These are phyloP conservation scores for Elsinoe batatas DNA, from an alignment of 2,329 filamentous ascomycete species.

Conservation along the genomic window DNA sequence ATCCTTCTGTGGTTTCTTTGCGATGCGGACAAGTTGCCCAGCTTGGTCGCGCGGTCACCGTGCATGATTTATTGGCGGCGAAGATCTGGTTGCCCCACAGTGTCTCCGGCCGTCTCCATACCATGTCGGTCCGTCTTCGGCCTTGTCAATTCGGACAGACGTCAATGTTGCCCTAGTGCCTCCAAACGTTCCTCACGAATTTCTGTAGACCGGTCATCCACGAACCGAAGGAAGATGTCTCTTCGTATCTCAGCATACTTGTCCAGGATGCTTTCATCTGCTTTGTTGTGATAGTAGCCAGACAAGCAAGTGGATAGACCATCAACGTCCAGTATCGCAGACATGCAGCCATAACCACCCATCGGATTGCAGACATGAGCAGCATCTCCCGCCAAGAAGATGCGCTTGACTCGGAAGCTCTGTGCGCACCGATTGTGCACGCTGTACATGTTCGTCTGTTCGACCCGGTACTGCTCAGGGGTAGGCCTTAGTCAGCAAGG, in stretches of 20 bases:
- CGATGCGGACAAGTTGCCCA: neutral
- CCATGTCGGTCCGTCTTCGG: constrained; percentile 2
- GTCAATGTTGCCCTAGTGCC: neutral
- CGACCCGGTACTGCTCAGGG: constrained; percentile 25
- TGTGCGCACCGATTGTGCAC: constrained; percentile 32
- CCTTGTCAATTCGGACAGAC: neutral
- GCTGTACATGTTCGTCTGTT: constrained; percentile 31
- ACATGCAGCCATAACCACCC: constrained; percentile 21
- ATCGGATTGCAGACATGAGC: constrained; percentile 26
- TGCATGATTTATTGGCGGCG: neutral
- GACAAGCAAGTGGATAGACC: constrained; percentile 21
- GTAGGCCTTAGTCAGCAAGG: constrained; percentile 21
- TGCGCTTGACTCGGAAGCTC: constrained; percentile 25
- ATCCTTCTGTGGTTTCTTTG: neutral
- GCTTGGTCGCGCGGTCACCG: neutral
- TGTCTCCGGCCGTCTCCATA: too few relatives aligned
- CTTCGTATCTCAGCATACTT: constrained; percentile 28
- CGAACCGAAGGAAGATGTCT: constrained; percentile 27
- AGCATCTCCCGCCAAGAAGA: constrained; percentile 32
- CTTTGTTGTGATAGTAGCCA: constrained; percentile 17
- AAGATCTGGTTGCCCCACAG: constrained; percentile 4
- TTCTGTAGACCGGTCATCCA: constrained; percentile 25
- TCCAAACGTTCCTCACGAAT: constrained; percentile 22
- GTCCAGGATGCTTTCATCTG: constrained; percentile 24
- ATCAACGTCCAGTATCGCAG: constrained; percentile 21